These are phyloP conservation scores for Penicillium paradoxum DNA, from an alignment of 495 filamentous ascomycete genomes.

Conservation along the genomic window DNA sequence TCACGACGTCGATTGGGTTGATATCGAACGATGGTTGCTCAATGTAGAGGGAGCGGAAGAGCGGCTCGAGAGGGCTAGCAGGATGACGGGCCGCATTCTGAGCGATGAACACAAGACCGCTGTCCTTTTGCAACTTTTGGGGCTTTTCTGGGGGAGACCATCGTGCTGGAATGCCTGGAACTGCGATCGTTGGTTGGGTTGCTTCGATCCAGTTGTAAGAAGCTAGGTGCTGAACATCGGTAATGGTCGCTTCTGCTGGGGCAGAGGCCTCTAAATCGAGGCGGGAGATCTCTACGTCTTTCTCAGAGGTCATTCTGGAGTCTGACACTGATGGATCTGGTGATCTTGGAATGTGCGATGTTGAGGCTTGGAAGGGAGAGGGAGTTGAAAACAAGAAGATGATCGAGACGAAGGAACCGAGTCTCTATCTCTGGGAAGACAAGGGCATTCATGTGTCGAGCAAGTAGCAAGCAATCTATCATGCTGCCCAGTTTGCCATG, in stretches of 20 bases:
- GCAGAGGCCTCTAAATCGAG: neutral
- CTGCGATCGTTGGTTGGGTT: slow-evolving; percentile 12
- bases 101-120: slow-evolving; percentile 13
- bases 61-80: slow-evolving; percentile 43
- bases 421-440: too few species aligned
- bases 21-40: slow-evolving; percentile 43
- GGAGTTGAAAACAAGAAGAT: too few species aligned
- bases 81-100: slow-evolving; percentile 16
- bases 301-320: neutral
- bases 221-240: neutral
- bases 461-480: too few species aligned
- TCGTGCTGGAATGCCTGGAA: slow-evolving; percentile 10
- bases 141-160: slow-evolving; percentile 7
- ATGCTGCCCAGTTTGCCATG: too few species aligned
- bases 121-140: slow-evolving; percentile 8
- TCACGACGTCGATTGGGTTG: slow-evolving; percentile 40
- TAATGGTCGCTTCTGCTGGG: neutral
- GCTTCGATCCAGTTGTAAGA: neutral
- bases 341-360: too few species aligned
- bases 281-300: neutral
- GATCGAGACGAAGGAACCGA: too few species aligned
- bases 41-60: slow-evolving; percentile 46
- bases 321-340: neutral
- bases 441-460: too few species aligned
- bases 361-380: too few species aligned